Conservation (phyloP, 2,329 filamentous ascomycete species). For the Byssoonygena ceratinophila region DNA sequence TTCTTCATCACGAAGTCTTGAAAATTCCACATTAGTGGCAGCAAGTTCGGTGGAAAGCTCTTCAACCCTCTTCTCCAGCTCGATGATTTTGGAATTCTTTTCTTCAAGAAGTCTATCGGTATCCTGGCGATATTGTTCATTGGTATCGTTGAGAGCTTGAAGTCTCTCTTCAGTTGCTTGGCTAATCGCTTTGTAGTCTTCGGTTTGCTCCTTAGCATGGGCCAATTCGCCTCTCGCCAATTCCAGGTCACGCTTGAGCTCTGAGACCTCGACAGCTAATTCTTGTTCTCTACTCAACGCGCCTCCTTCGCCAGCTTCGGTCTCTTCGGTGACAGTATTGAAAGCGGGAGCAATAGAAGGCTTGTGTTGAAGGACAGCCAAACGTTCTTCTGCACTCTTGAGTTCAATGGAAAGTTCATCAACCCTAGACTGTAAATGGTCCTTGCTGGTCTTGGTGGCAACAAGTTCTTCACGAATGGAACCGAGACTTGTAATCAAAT, state of each 20-base stretch:
- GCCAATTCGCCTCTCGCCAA: constrained; percentile 70
- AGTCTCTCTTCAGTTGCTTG: constrained; percentile 81
- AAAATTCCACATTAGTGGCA: constrained; percentile 71
- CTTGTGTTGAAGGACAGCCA: constrained; percentile 69
- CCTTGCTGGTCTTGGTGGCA: constrained; percentile 72
- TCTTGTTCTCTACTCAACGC: constrained; percentile 63
- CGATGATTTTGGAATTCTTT: constrained; percentile 68
- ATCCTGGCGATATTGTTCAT: constrained; percentile 81
- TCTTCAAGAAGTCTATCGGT: constrained; percentile 64
- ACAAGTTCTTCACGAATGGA: constrained; percentile 78
- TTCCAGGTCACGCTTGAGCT: constrained; percentile 79
- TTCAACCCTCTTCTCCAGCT: constrained; percentile 72
- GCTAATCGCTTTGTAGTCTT: constrained; percentile 81
- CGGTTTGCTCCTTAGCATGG: constrained; percentile 65
- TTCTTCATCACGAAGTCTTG: constrained; percentile 66
- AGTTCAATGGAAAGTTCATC: constrained; percentile 83
- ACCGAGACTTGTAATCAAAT: constrained; percentile 68
- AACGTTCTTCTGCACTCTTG: constrained; percentile 77
- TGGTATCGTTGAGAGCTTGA: constrained; percentile 63
- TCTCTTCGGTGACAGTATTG: constrained; percentile 33
- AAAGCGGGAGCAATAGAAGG: constrained; percentile 52
- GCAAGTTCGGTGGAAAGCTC: constrained; percentile 74
- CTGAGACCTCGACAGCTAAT: constrained; percentile 68
- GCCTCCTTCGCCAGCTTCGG: constrained; percentile 43
- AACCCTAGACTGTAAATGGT: constrained; percentile 79